Evolutionary conservation across 805 yeast genomes (phyloP), one percentile per base, ranked within the genome.

Genomic region (Candida berthetii): DNA sequence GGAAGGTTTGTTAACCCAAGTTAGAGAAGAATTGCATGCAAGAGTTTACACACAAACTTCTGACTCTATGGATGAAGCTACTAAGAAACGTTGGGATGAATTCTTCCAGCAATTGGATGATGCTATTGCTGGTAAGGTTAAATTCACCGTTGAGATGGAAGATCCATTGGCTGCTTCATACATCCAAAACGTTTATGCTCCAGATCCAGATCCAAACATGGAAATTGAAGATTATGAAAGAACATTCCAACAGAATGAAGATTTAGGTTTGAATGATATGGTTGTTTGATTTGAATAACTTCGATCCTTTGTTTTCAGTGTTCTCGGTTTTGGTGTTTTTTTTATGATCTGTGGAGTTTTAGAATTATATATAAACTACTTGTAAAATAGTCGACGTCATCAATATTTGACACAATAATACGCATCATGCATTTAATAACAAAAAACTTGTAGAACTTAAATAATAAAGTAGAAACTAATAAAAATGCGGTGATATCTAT

Each of bases 121-220:
- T 36, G 98, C 96, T 13, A 69, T 83, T 41, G 85, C 75, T 22
- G 99, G 98, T 36, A 79, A 85, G 49, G 68, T 78, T 36, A 78
- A 82, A 43, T 90, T 93, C 66, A 91, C 97, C 1, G 74, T 93
- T 29, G 60, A 77, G 34, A 85, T 93, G 95, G 89, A 81, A 49
- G 99, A 93, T 64, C 99, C 99, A 7, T 67, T 93, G 54, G 96
- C 97, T 16, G 83, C 95, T 4, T 88, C 96, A 1, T 93, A 93
- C 57, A 85, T 93, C 48, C 99, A 93, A 66, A 93, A 93, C 59
- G 93, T 91, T n/a, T 93, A 90, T 58, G 99, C 99, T 29, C 99
- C 99, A 22, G 99, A 93, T 65, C 77, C 78, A 34, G 99, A 93
- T 66, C 99, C 99, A 49, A 87, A 91, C 60, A 93, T 93, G 98